Percentiles rank a stretch among this genome's conserved stretches.
Conservation (phyloP, 2,329 filamentous ascomycete genomes). For the Cytospora piceae region DNA sequence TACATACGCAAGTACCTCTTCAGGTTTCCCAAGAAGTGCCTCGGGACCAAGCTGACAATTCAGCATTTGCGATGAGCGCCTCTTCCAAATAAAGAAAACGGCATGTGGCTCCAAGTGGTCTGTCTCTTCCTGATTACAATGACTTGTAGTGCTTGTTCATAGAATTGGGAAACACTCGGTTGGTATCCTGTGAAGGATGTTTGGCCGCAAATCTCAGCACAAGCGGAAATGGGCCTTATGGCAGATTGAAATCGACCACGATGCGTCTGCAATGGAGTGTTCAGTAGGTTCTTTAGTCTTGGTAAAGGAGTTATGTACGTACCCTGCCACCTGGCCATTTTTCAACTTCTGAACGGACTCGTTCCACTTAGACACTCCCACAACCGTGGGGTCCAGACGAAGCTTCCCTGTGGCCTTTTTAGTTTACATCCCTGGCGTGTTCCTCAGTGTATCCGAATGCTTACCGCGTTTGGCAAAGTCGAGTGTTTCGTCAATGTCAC, state of each 20-base stretch:
- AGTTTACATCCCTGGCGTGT: not conserved
- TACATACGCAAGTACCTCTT: too few species aligned
- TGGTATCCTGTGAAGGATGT: too few species aligned
- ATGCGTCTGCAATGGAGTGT: not conserved
- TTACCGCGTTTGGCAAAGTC: constrained; percentile 30
- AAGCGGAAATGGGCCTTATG: not conserved
- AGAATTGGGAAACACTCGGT: too few species aligned
- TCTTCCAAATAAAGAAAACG: too few species aligned
- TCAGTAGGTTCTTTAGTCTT: not conserved
- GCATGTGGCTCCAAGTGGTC: too few species aligned
- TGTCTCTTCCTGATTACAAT: too few species aligned
- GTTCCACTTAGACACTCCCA: constrained; percentile 22
- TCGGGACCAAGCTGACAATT: too few species aligned
- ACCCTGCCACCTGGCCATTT: constrained; percentile 18
- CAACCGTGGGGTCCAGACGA: constrained; percentile 12
- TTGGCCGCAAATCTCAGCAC: too few species aligned
- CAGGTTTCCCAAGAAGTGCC: too few species aligned
- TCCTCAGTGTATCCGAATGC: not conserved
- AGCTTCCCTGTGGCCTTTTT: constrained; percentile 5
- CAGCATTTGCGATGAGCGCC: too few species aligned
- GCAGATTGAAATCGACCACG: constrained; percentile 12
- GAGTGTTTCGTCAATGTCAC: constrained; percentile 28
- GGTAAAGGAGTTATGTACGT: not conserved
- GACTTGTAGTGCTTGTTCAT: too few species aligned
- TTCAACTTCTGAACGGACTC: constrained; percentile 18